Evolutionary conservation across 2,329 filamentous ascomycete species (phyloP), one percentile per base, ranked within the genome.

Genomic region (Didymosphaeria variabile): DNA sequence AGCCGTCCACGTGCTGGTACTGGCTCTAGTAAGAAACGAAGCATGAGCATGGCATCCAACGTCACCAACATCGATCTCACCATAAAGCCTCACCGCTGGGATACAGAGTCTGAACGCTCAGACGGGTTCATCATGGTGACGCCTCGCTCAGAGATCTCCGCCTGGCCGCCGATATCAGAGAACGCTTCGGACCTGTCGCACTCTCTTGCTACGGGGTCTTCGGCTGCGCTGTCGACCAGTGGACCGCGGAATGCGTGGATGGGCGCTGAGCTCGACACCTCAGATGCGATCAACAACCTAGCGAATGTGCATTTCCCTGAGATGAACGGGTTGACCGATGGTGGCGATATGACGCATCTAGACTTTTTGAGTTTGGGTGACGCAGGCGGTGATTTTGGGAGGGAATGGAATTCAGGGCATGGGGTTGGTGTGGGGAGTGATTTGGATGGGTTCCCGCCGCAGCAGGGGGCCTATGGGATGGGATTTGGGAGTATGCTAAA

Each of bases 291-390:
- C 2, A 49, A 53, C 1, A 68, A 70, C 42, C 65, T 77, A 31
- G 72, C 73, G 1, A 71, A 66, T 44, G 72, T 72, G 44, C 74
- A 77, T 65, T 77, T 77, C 56, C 73, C 75, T 0, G 74, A 77
- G 58, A 67, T 77, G 26, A 62, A 54, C 6, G 57, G 60, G 2
- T 61, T 73, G 17, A 62, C 59, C 3, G 62, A 66, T 2, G 55
- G 17, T 12, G 61, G 53, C 5, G 64, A 67, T 45, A 69, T 69
- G 70, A 57, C 60, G n/a, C 71, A 74, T 65, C 40, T 76, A 3
- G 73, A 76, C 60, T 77, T 72, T 54, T 66, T 77, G 67, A 63
- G 55, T 10, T 13, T 76, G 32, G 73, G 72, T 0, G 70, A 66
- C 36, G 61, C 57, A 21, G 63, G 68, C 10, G 65, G 61, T 36